These are phyloP conservation scores for Penicillium sp. DNA, from an alignment of 2,329 filamentous ascomycete species.

Conservation along the genomic window DNA sequence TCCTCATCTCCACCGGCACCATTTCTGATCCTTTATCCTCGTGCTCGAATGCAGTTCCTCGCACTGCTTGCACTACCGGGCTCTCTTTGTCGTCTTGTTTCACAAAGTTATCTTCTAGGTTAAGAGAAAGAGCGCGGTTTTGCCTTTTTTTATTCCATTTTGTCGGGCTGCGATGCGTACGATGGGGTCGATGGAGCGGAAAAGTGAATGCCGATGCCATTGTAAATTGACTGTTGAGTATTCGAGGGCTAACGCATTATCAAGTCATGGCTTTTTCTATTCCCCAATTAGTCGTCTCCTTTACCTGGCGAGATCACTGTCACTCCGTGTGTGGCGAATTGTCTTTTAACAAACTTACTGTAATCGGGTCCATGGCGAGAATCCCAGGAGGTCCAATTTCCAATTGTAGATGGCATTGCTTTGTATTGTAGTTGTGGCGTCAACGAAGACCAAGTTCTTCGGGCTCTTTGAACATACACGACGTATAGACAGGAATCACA, in stretches of 20 bases:
- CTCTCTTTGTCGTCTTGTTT: neutral
- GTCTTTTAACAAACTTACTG: neutral
- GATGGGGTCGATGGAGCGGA: neutral
- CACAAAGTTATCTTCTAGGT: neutral
- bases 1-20: neutral
- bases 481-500: neutral
- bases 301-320: neutral
- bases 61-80: neutral
- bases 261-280: neutral
- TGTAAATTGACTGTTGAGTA: neutral
- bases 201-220: conserved; percentile 1
- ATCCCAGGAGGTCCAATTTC: neutral
- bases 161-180: neutral
- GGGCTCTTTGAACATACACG: neutral
- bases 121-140: neutral
- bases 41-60: neutral
- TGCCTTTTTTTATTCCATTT: neutral
- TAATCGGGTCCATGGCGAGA: too few species aligned
- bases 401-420: neutral
- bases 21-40: neutral
- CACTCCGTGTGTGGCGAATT: neutral
- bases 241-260: neutral
- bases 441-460: neutral
- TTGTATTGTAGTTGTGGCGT: neutral
- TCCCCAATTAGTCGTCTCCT: neutral